Evolutionary conservation across 108 stramenopile genomes (phyloP).

Genomic region (Nitzschia sp.): DNA sequence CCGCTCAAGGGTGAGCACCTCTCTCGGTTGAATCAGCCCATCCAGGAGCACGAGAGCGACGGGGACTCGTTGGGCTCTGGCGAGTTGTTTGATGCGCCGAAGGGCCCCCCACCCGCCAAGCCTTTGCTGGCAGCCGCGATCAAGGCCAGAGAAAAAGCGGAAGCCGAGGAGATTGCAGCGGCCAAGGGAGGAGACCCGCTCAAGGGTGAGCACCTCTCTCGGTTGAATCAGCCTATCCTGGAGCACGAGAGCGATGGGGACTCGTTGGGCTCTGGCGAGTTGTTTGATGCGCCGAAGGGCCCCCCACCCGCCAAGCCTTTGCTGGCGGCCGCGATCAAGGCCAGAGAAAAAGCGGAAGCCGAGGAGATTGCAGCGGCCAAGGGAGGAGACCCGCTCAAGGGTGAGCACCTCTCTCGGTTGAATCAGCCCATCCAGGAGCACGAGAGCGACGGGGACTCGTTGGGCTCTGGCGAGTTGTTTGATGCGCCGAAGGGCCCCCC

Average conservation of each 20-base stretch:
- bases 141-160: background rate
- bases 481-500: conserved; percentile 7
- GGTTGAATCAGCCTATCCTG: background rate
- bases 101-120: background rate
- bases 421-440: background rate
- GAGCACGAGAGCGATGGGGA: background rate
- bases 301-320: conserved; percentile 1
- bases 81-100: background rate
- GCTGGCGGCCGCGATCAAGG: background rate
- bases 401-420: background rate
- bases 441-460: conserved; percentile 1
- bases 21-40: background rate
- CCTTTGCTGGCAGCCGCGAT: background rate
- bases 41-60: background rate
- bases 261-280: conserved; percentile 1
- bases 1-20: background rate
- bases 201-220: background rate
- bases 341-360: background rate
- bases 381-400: too few relatives aligned
- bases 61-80: background rate
- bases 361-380: background rate
- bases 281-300: conserved; percentile 12
- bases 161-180: too few relatives aligned
- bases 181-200: too few relatives aligned
- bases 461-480: conserved; percentile 15